phyloP scores from a whole-genome alignment of 2,329 filamentous ascomycete species.

The Ophiocordyceps camponoti-saundersi region DNA sequence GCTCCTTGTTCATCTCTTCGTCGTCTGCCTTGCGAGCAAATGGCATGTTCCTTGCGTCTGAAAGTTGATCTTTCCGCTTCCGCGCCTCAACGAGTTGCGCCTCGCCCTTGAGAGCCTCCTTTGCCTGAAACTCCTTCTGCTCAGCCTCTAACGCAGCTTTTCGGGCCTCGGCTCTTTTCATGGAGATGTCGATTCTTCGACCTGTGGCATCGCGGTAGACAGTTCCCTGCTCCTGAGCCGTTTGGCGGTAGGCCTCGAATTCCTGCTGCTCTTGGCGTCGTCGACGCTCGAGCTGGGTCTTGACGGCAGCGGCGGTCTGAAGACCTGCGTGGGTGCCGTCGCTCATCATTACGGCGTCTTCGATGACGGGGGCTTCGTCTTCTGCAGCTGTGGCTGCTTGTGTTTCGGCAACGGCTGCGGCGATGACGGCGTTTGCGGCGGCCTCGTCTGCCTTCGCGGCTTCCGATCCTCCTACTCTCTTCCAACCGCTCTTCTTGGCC shows the following conservation, averaged over 20 bases:
- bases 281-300: constrained; percentile 47
- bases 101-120: constrained; percentile 64
- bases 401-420: constrained; percentile 51
- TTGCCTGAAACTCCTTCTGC: constrained; percentile 50
- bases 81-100: constrained; percentile 59
- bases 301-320: constrained; percentile 68
- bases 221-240: constrained; percentile 50
- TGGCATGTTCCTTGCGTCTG: constrained; percentile 69
- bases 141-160: constrained; percentile 47
- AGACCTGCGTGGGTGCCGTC: constrained; percentile 77
- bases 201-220: constrained; percentile 93
- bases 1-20: constrained; percentile 64
- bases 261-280: constrained; percentile 44
- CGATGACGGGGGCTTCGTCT: constrained; percentile 31
- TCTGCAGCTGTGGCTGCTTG: constrained; percentile 29
- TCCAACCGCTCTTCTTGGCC: constrained; percentile 69
- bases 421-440: constrained; percentile 61
- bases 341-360: constrained; percentile 51
- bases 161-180: constrained; percentile 79
- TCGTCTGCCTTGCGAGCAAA: constrained; percentile 74
- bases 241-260: constrained; percentile 26
- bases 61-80: constrained; percentile 46
- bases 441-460: constrained; percentile 25
- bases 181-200: constrained; percentile 79
- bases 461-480: constrained; percentile 30